Base-by-base conservation (phyloP, 1,284 basidiomycete genomes). In the Macrocystidia cucumis region DNA sequence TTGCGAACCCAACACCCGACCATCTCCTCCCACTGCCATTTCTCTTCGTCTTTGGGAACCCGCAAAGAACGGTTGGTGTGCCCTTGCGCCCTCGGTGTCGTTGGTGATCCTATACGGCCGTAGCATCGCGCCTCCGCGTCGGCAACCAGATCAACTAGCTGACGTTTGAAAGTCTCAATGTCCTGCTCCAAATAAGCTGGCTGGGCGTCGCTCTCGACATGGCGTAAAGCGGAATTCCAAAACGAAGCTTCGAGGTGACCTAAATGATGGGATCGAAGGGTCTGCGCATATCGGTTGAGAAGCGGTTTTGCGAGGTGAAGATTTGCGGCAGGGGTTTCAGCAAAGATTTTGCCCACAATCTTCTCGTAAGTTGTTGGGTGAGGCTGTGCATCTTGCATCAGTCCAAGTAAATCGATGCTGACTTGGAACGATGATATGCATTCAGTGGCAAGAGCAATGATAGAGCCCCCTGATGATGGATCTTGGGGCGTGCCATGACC, bases 151-250 rank as follows among this genome's bases (percentile, higher is more conserved):
- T 63, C 60, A 35, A 77, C 67, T 16, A 77, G 47, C 32, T 56
- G 49, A 24, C 48, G 47, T 31, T 55, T 46, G 2, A 38, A 29
- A 17, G 44, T 44, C 23, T 33, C 40, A 35, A 34, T 48, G 40
- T 37, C 46, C 39, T 26, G 40, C 30, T 35, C 26, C 34, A 43
- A 41, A 29, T 34, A 40, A 24, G 32, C 41, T 48, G 44, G 40
- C 44, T 38, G 24, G 37, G 51, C 44, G 39, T 48, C 38, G 42
- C 52, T 35, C 41, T 78, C 73, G 32, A 74, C 57, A 41, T 67
- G 56, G 24, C 55, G 57, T 12, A 78, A 64, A 2, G 64, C 62
- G 41, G 65, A 69, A 8, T 62, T 61, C 65, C 68, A 77, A n/a
- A 77, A 48, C 2, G 69, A 68, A 9, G 69, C 70, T 35, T 75